Evolutionary conservation across 768 basidiomycete genomes (phyloP), one percentile per base, ranked within the genome.

Genomic region (Mycena floridula): DNA sequence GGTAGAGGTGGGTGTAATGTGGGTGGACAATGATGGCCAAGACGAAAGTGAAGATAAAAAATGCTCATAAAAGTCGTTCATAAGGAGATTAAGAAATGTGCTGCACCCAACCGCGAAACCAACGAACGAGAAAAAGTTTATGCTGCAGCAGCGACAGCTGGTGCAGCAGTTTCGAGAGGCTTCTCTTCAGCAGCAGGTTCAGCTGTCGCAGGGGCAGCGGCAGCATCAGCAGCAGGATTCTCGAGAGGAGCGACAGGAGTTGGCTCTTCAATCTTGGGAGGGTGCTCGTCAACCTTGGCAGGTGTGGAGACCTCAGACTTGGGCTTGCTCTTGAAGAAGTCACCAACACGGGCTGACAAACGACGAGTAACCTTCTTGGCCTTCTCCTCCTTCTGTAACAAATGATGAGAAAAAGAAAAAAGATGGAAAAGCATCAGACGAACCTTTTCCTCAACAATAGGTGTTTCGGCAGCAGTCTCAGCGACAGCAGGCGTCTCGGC

Each of bases 181-280:
- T 65, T 61, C 27, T 44, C 50, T 42, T 61, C 65, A 24, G 57
- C 46, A 8, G 59, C 54, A 15, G 60, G 50, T 24, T 61, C 27
- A 20, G 55, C 45, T 4, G 65, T 54, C 36, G 63, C 59, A 28
- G 63, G 46, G 4, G 64, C 53, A 32, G 58, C 60, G 21, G 65
- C 53, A 13, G 69, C 57, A 53, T 76, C 77, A 18, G 73, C 65
- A 16, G 81, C 82, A 27, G 87, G 82, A 62, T 86, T 77, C 70
- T 90, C 89, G 52, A 94, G 72, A 47, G 91, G 90, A 44, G 87
- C 89, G 50, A 92, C 79, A 9, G 85, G 85, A 24, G 75, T 56
- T 40, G 87, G 88, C 67, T 88, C 81, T 40, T 90, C 91, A 53
- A 93, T 86, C 73, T 82, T 81, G 52, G 91, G 90, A 28, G 91